Conservation (phyloP, 495 filamentous ascomycete genomes). For the Talaromyces ruber region DNA sequence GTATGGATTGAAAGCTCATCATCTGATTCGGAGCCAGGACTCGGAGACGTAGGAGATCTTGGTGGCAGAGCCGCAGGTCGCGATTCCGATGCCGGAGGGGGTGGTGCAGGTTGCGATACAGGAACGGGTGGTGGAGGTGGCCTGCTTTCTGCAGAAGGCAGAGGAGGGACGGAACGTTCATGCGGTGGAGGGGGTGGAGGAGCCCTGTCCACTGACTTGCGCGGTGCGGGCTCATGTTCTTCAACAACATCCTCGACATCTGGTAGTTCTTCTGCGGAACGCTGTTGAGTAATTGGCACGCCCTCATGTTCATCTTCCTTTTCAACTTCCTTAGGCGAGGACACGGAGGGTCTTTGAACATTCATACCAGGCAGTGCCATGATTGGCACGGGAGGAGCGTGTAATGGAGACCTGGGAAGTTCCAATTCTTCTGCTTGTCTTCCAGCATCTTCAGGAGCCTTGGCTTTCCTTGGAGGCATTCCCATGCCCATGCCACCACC, state of each 20-base stretch:
- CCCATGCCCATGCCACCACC: constrained; percentile 49
- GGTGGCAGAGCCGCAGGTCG: constrained; percentile 47
- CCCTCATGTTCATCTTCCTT: constrained; percentile 34
- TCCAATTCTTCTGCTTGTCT: constrained; percentile 43
- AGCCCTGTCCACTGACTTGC: constrained; percentile 35
- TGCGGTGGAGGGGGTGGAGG: constrained; percentile 40
- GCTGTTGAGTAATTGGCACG: constrained; percentile 33
- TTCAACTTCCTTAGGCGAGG: constrained; percentile 26
- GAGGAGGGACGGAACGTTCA: constrained; percentile 40
- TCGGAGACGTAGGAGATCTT: constrained; percentile 50
- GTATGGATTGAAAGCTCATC: constrained; percentile 78
- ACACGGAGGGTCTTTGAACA: constrained; percentile 28
- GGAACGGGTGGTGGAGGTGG: constrained; percentile 48
- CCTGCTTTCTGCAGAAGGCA: constrained; percentile 31
- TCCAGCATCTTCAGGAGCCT: constrained; percentile 51
- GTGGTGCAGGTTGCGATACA: constrained; percentile 55
- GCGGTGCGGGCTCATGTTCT: constrained; percentile 34
- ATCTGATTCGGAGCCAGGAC: constrained; percentile 81
- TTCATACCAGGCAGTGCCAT: constrained; percentile 71
- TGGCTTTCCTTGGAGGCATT: constrained; percentile 39
- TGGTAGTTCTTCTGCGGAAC: constrained; percentile 41
- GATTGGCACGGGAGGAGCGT: constrained; percentile 66
- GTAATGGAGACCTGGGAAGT: constrained; percentile 34
- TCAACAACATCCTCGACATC: constrained; percentile 54
- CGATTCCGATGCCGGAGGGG: constrained; percentile 62